Conservation (phyloP, 164 flowering plant genomes). For the Akebia trifoliata region DNA sequence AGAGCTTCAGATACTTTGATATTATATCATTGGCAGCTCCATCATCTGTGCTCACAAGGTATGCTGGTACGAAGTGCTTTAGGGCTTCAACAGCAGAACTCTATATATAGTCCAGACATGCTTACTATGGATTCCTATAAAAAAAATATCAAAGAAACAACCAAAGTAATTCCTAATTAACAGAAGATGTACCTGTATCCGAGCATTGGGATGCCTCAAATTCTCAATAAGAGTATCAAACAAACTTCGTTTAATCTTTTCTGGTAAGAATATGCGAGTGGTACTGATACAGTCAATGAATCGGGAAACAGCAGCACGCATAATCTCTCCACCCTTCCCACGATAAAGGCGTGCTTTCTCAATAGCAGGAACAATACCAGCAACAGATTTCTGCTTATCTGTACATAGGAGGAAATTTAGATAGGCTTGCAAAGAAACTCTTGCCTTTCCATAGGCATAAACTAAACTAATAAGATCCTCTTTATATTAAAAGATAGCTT, state of each 20-base stretch:
- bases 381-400: conserved; percentile 69
- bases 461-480: neutral
- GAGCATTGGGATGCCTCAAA: conserved; percentile 90
- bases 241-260: conserved; percentile 54
- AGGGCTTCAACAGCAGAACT: conserved; percentile 80
- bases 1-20: conserved; percentile 55
- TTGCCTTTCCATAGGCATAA: neutral
- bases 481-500: neutral
- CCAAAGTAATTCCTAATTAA: neutral
- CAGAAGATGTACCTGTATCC: conserved; percentile 61
- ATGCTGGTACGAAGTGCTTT: conserved; percentile 55
- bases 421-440: neutral
- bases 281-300: conserved; percentile 70
- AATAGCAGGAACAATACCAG: conserved; percentile 87
- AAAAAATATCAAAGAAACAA: neutral
- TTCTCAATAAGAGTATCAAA: conserved; percentile 82
- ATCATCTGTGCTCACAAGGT: conserved; percentile 29
- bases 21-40: conserved; percentile 32
- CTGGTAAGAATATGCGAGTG: conserved; percentile 43
- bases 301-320: conserved; percentile 92
- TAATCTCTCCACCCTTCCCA: conserved; percentile 98
- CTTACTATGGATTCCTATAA: neutral
- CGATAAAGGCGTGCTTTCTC: conserved; percentile 98
- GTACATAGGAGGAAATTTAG: conserved; percentile 13
- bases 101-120: conserved; percentile 29